These are phyloP conservation scores for Exophiala mesophila DNA, from an alignment of 2,329 filamentous ascomycete species.

Conservation along the genomic window DNA sequence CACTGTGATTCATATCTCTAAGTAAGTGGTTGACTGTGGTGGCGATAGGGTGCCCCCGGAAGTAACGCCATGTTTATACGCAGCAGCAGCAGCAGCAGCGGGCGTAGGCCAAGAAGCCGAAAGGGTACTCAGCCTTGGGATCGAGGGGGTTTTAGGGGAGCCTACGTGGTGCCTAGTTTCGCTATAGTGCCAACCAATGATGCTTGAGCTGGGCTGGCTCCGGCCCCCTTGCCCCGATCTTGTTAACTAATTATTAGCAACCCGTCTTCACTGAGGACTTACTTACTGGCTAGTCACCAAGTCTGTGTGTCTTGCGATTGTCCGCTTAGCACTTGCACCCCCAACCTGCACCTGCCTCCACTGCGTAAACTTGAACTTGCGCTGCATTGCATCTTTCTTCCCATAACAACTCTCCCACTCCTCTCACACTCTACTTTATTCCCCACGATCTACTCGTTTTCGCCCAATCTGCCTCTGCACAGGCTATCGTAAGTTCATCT, in stretches of 20 bases:
- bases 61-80: no score
- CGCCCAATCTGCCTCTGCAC: constrained; percentile 15
- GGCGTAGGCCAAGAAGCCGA: no score
- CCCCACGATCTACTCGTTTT: constrained; percentile 8
- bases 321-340: neutral
- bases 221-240: constrained; percentile 1
- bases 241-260: no score
- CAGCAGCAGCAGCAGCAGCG: neutral
- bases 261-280: no score
- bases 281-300: no score
- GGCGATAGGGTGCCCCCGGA: no score
- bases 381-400: constrained; percentile 16
- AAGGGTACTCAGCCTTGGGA: no score
- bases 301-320: no score
- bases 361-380: neutral
- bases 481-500: constrained; percentile 20
- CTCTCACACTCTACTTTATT: constrained; percentile 8
- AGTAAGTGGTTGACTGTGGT: no score
- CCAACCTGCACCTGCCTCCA: neutral
- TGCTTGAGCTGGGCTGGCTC: neutral
- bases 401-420: constrained; percentile 8
- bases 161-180: neutral
- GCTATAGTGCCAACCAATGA: neutral
- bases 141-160: no score
- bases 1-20: no score